Percentiles rank a stretch among this genome's conserved stretches.
phyloP scores from a whole-genome alignment of 805 yeast species.

The Myxozyma geophila region DNA sequence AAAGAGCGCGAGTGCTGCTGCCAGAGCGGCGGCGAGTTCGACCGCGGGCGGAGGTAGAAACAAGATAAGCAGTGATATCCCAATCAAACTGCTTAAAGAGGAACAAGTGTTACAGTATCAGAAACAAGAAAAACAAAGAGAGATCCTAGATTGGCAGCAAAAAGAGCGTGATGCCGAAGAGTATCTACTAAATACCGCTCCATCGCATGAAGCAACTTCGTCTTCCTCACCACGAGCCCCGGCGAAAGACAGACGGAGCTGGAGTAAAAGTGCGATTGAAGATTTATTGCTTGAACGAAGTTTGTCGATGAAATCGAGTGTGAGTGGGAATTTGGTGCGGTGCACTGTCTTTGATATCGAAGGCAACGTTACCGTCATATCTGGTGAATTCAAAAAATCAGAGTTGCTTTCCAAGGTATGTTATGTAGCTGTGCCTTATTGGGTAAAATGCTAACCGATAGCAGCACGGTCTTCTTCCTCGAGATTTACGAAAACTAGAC shows the following conservation, averaged over 20 bases:
- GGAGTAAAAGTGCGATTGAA: slow-evolving; percentile 24
- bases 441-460: background rate
- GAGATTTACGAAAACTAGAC: slow-evolving; percentile 90
- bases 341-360: slow-evolving; percentile 78
- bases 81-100: background rate
- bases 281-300: slow-evolving; percentile 31
- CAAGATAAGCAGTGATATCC: background rate
- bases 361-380: slow-evolving; percentile 72
- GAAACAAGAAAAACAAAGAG: background rate
- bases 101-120: background rate
- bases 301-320: slow-evolving; percentile 25
- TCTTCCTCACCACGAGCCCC: background rate
- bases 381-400: slow-evolving; percentile 73
- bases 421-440: background rate
- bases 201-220: background rate
- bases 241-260: background rate
- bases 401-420: slow-evolving; percentile 62
- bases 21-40: background rate
- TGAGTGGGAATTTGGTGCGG: slow-evolving; percentile 29
- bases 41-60: background rate
- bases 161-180: slow-evolving; percentile 11
- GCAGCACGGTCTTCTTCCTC: slow-evolving; percentile 73
- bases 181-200: background rate
- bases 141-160: background rate
- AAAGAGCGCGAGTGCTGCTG: background rate